A percentile compares a stretch with the other conserved stretches of the same genome.
Conservation (phyloP, 306 rosid species). For the Rosa persica region DNA sequence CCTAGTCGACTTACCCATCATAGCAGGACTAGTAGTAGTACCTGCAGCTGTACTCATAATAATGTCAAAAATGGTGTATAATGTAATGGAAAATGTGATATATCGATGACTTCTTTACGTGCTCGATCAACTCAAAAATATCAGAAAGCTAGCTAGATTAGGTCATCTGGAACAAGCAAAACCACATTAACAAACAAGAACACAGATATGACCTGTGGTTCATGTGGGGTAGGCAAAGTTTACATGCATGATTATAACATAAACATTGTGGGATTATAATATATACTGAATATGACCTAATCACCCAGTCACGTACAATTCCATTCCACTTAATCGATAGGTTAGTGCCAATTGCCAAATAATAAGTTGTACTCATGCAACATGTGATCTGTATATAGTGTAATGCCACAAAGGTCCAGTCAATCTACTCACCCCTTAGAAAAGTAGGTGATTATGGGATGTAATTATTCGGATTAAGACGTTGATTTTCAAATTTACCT, state of each 20-base stretch:
- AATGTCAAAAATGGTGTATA: neutral
- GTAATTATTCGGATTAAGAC: neutral
- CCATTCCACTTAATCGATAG: neutral
- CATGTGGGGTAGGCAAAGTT: neutral
- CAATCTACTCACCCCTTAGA: neutral
- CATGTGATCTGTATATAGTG: neutral
- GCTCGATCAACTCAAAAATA: neutral
- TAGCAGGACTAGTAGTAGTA: neutral
- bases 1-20: constrained; percentile 22
- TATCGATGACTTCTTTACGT: neutral
- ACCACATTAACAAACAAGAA: neutral
- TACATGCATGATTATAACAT: neutral
- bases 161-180: neutral
- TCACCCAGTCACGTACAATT: constrained; percentile 6
- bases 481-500: neutral
- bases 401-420: neutral
- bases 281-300: neutral
- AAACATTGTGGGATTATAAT: neutral
- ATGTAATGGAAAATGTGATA: neutral
- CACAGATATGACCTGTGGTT: neutral
- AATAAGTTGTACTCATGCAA: neutral
- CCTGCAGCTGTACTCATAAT: constrained; percentile 15
- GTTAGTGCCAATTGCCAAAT: neutral
- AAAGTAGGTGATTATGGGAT: constrained; percentile 9
- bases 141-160: neutral